phyloP scores from a whole-genome alignment of 192 early-diverging fungal genomes.

The Backusella westeae region DNA sequence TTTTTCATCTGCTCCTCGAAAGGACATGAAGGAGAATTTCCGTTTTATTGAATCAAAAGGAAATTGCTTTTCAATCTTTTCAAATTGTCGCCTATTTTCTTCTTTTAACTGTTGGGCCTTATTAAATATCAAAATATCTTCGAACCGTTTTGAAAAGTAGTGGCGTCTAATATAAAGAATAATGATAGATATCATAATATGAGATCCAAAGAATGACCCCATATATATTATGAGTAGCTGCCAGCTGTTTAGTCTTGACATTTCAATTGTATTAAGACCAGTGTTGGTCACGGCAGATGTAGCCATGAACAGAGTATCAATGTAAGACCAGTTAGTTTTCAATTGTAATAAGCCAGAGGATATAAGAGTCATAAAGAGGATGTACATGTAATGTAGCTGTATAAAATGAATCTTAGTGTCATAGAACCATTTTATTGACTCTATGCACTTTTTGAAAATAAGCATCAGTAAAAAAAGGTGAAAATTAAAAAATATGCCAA shows the following conservation, averaged over 20 bases:
- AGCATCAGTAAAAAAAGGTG: neutral
- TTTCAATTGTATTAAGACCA: constrained; percentile 31
- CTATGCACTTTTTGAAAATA: neutral
- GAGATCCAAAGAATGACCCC: constrained; percentile 27
- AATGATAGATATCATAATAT: constrained; percentile 24
- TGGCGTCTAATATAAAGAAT: constrained; percentile 26
- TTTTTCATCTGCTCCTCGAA: neutral
- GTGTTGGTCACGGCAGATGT: constrained; percentile 29
- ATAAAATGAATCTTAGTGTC: constrained; percentile 32
- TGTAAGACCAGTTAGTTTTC: constrained; percentile 20
- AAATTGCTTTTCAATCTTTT: neutral
- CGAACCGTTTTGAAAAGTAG: constrained; percentile 33
- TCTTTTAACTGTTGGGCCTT: constrained; percentile 18
- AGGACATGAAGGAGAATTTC: constrained; percentile 9
- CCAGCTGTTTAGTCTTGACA: constrained; percentile 21
- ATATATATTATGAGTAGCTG: constrained; percentile 21
- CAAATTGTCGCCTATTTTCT: constrained; percentile 14
- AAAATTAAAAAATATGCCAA: neutral
- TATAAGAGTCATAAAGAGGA: constrained; percentile 19
- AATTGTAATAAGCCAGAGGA: constrained; percentile 26
- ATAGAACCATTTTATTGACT: constrained; percentile 17
- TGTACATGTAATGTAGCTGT: constrained; percentile 36
- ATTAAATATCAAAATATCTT: constrained; percentile 29
- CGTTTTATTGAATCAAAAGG: neutral
- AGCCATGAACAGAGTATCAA: constrained; percentile 33